These are phyloP conservation scores for Elongisporangium anandrum DNA, from an alignment of 352 stramenopile genomes.

Conservation along the genomic window DNA sequence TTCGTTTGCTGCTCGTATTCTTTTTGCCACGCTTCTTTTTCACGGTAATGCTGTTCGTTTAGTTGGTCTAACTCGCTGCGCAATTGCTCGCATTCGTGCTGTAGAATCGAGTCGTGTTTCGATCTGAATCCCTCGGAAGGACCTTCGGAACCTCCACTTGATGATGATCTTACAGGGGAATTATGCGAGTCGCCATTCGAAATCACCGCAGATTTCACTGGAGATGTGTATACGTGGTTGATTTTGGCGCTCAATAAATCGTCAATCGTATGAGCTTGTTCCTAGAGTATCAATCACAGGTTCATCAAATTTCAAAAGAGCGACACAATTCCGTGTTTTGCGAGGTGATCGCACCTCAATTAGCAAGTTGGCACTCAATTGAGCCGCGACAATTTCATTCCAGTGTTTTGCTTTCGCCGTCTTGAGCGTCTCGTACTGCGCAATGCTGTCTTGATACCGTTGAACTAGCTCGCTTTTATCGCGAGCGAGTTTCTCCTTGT, in stretches of 20 bases:
- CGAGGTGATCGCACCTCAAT: constrained; percentile 46
- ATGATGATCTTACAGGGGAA: neutral
- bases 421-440: constrained; percentile 49
- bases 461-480: constrained; percentile 33
- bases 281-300: constrained; percentile 15
- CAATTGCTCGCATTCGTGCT: constrained; percentile 23
- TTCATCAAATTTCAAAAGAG: neutral
- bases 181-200: neutral
- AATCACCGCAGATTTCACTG: constrained; percentile 16
- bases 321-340: neutral
- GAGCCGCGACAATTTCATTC: constrained; percentile 66
- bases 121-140: neutral
- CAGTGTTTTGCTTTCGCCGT: constrained; percentile 59
- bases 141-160: neutral
- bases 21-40: constrained; percentile 19
- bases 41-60: constrained; percentile 13
- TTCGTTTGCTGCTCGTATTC: constrained; percentile 27
- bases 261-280: constrained; percentile 76
- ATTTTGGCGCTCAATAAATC: constrained; percentile 53
- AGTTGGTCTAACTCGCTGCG: constrained; percentile 18
- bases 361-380: constrained; percentile 68
- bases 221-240: constrained; percentile 26
- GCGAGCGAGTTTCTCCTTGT: constrained; percentile 30
- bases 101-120: constrained; percentile 11
- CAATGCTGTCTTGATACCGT: constrained; percentile 39